Evolutionary conservation across 2,329 filamentous ascomycete genomes (phyloP).

Genomic region (Tolypocladium guangdongense): DNA sequence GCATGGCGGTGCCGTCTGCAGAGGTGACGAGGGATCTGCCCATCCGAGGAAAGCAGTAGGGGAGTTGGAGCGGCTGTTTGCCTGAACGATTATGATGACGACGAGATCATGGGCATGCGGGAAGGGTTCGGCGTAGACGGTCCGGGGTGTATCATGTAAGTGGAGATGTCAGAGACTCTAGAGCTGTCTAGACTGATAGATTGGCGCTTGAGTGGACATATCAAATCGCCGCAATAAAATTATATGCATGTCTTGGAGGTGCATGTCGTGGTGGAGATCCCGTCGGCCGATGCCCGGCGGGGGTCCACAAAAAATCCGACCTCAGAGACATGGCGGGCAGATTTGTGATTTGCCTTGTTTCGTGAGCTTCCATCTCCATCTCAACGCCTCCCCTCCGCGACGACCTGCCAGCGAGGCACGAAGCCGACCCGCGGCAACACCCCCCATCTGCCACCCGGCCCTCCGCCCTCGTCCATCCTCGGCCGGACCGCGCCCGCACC

Average conservation of each 20-base stretch:
- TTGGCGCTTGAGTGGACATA: not conserved
- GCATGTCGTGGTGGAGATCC: not conserved
- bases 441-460: too few relatives aligned
- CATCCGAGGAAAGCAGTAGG: conserved; percentile 9
- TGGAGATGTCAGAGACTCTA: not conserved
- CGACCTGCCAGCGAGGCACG: not conserved
- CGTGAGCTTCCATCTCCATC: not conserved
- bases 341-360: not conserved
- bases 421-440: not conserved
- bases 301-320: not conserved
- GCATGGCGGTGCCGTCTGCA: conserved; percentile 6
- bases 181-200: not conserved
- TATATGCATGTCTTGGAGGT: not conserved
- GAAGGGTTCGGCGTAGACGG: not conserved
- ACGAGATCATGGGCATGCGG: not conserved
- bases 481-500: not conserved
- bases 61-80: not conserved
- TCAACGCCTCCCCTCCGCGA: not conserved
- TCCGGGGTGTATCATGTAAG: not conserved
- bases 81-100: not conserved
- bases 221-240: not conserved
- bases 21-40: conserved; percentile 12
- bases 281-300: not conserved
- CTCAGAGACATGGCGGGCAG: not conserved
- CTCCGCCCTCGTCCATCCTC: not conserved